Conservation (phyloP, 2,329 filamentous ascomycete species). For the Ophiosphaerella narmari region DNA sequence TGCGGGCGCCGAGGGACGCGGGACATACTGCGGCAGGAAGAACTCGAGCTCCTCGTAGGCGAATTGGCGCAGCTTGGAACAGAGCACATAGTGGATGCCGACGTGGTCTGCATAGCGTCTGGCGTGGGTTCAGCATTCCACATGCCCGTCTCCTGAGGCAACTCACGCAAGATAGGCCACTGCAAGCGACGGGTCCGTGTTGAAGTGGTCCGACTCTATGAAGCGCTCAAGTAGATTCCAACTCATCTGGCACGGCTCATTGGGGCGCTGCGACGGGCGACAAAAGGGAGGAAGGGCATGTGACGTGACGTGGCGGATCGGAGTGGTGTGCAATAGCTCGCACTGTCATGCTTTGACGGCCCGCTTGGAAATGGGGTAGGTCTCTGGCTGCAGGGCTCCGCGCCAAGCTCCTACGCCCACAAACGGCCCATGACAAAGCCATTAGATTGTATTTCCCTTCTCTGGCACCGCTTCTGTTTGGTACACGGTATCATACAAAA, state of each 20-base stretch:
- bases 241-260: constrained; percentile 55
- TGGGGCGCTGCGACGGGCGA: constrained; percentile 31
- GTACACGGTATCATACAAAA: too few species aligned
- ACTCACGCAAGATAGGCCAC: constrained; percentile 86
- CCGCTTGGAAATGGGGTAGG: constrained; percentile 19
- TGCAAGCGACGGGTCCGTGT: constrained; percentile 84
- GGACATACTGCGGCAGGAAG: constrained; percentile 70
- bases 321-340: too few species aligned
- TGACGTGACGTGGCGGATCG: too few species aligned
- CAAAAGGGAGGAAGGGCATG: constrained; percentile 5
- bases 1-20: constrained; percentile 17
- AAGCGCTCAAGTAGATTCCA: constrained; percentile 90
- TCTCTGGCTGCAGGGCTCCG: constrained; percentile 13
- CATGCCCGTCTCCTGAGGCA: not conserved
- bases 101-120: constrained; percentile 89
- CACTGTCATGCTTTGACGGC: constrained; percentile 20
- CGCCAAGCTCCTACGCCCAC: constrained; percentile 12
- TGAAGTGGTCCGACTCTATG: constrained; percentile 93
- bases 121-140: constrained; percentile 5
- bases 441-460: too few species aligned
- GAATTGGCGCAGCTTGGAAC: constrained; percentile 86
- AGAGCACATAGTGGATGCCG: constrained; percentile 86
- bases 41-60: constrained; percentile 92
- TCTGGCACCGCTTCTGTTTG: too few species aligned
- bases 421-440: too few species aligned